Conservation (phyloP, 106 monocot genomes). For the Dendrobium nobile region DNA sequence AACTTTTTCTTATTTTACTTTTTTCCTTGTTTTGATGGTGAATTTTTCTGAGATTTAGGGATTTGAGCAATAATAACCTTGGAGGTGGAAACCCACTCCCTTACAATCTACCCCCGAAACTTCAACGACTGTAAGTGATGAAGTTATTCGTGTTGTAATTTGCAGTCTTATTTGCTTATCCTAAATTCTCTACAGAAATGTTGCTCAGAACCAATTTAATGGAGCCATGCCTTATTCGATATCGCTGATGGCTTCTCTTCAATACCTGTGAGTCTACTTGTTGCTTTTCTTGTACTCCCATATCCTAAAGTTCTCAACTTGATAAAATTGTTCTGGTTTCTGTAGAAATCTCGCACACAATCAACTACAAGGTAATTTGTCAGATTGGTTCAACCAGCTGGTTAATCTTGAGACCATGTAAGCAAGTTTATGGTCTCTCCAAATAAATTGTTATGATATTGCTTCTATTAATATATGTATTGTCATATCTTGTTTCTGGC, state of each 20-base stretch:
- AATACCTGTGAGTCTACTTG: constrained; percentile 24
- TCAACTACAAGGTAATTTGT: constrained; percentile 79
- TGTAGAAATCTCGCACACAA: constrained; percentile 86
- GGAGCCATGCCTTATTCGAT: constrained; percentile 36
- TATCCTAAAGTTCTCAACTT: background rate
- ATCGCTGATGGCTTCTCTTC: constrained; percentile 24
- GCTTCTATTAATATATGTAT: background rate
- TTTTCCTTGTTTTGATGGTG: background rate
- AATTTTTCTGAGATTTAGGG: constrained; percentile 29
- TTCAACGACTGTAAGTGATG: constrained; percentile 31
- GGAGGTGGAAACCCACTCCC: constrained; percentile 32
- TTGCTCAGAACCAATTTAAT: constrained; percentile 29
- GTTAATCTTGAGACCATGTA: constrained; percentile 60
- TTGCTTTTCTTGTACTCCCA: background rate
- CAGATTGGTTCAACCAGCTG: constrained; percentile 84
- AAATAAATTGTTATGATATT: background rate
- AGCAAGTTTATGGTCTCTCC: constrained; percentile 26
- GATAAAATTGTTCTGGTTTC: background rate
- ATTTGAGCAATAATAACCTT: constrained; percentile 54
- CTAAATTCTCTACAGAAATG: constrained; percentile 23
- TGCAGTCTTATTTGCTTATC: background rate
- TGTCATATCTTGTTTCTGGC: background rate
- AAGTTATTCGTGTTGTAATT: background rate
- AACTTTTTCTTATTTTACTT: background rate
- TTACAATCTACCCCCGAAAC: constrained; percentile 48